These are phyloP conservation scores for Aspergillus sp. DNA, from an alignment of 2,329 filamentous ascomycete genomes.

Conservation along the genomic window DNA sequence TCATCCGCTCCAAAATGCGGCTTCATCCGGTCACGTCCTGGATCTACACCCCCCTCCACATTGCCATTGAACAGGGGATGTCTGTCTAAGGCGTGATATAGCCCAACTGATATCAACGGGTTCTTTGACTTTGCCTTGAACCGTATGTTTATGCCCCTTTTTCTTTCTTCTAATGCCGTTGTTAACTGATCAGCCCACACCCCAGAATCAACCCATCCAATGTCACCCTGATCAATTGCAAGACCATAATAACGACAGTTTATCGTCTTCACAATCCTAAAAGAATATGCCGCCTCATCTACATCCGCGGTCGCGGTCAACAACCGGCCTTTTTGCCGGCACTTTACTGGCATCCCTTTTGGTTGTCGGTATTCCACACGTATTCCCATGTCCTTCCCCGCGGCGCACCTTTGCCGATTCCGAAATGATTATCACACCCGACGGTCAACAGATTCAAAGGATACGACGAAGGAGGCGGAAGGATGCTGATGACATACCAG, in stretches of 20 bases:
- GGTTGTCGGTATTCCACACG: slow-evolving; percentile 85
- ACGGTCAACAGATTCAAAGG: slow-evolving; percentile 44
- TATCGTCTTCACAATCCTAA: background rate
- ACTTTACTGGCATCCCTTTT: slow-evolving; percentile 87
- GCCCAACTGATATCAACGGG: background rate
- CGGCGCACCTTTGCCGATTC: slow-evolving; percentile 74
- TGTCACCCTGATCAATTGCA: slow-evolving; percentile 6
- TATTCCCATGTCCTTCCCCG: slow-evolving; percentile 87
- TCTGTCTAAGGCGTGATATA: background rate
- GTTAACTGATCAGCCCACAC: slow-evolving; percentile 5
- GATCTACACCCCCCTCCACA: background rate
- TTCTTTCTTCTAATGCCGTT: background rate
- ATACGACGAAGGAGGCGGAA: slow-evolving; percentile 38
- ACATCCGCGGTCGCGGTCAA: slow-evolving; percentile 90
- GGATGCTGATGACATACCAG: slow-evolving; percentile 22
- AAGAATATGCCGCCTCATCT: slow-evolving; percentile 74
- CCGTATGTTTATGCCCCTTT: background rate
- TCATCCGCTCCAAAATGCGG: slow-evolving; percentile 1
- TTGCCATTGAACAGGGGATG: slow-evolving; percentile 14
- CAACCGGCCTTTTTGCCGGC: slow-evolving; percentile 91
- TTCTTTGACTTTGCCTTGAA: background rate
- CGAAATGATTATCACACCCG: slow-evolving; percentile 40
- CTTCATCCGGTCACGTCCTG: slow-evolving; percentile 6
- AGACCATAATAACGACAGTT: background rate
- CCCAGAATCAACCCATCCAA: slow-evolving; percentile 9